A percentile compares a stretch with the other conserved stretches of the same genome.
phyloP scores from a whole-genome alignment of 345 rosid species.

The Schrenkiella parvula region DNA sequence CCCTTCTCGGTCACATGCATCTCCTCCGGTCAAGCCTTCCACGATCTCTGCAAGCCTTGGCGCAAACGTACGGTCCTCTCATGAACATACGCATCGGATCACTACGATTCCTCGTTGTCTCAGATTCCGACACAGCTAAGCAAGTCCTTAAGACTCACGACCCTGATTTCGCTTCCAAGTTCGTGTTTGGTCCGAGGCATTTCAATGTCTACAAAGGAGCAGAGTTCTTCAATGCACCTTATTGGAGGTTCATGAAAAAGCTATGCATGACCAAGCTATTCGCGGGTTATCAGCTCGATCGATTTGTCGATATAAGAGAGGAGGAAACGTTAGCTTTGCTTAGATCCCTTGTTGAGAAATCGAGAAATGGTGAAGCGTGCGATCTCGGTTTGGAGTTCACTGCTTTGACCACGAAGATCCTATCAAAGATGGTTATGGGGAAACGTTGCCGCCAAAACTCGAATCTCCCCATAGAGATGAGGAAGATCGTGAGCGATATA shows the following conservation, averaged over 20 bases:
- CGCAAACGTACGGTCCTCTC: constrained; percentile 56
- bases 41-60: constrained; percentile 43
- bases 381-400: constrained; percentile 49
- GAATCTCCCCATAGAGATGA: constrained; percentile 40
- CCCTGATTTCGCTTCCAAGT: constrained; percentile 48
- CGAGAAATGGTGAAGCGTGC: constrained; percentile 36
- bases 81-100: constrained; percentile 48
- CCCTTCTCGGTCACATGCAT: constrained; percentile 73
- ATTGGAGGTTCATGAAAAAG: constrained; percentile 72
- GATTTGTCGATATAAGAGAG: constrained; percentile 49
- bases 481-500: constrained; percentile 44
- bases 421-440: constrained; percentile 55
- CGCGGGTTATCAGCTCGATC: constrained; percentile 46
- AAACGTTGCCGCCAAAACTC: constrained; percentile 39
- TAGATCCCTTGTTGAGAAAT: constrained; percentile 27
- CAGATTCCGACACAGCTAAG: constrained; percentile 43
- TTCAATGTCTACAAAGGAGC: constrained; percentile 49
- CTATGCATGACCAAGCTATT: constrained; percentile 63
- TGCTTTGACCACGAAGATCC: constrained; percentile 43
- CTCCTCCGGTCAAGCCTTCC: constrained; percentile 49
- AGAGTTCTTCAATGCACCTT: constrained; percentile 52
- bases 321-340: constrained; percentile 46
- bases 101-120: constrained; percentile 38
- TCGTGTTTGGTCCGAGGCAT: constrained; percentile 47
- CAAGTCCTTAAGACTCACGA: constrained; percentile 52